Evolutionary conservation across 768 basidiomycete species (phyloP).

Genomic region (Auricularia cornea): DNA sequence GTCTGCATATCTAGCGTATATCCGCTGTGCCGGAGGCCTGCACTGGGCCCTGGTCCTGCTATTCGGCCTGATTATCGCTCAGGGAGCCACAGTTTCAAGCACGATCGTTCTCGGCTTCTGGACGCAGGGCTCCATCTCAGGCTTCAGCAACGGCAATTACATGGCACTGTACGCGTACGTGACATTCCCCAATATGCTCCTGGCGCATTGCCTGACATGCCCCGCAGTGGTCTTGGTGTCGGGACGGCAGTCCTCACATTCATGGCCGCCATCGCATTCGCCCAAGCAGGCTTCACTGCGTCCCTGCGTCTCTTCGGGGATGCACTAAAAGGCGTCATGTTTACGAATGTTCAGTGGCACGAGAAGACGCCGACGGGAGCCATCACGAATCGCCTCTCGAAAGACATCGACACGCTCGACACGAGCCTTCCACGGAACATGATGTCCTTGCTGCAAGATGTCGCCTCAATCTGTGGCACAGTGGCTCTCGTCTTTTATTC

Average conservation of each 20-base stretch:
- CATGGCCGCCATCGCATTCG: constrained; percentile 47
- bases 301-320: background rate
- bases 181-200: constrained; percentile 29
- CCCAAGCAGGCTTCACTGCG: background rate
- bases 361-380: constrained; percentile 31
- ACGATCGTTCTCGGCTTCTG: constrained; percentile 69
- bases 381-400: constrained; percentile 49
- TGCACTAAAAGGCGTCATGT: background rate
- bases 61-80: background rate
- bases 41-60: constrained; percentile 30
- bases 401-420: constrained; percentile 55
- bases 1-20: constrained; percentile 35
- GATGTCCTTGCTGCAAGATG: constrained; percentile 37
- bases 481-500: constrained; percentile 56
- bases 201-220: constrained; percentile 42
- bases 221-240: constrained; percentile 39
- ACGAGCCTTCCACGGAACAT: constrained; percentile 29
- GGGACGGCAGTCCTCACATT: constrained; percentile 47
- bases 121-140: constrained; percentile 47
- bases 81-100: constrained; percentile 37
- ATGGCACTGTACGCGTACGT: constrained; percentile 47
- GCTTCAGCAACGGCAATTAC: constrained; percentile 55
- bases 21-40: constrained; percentile 41
- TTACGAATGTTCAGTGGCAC: background rate
- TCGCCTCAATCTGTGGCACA: constrained; percentile 44